These are phyloP conservation scores for Withania somnifera DNA, from an alignment of 305 asterid species.

Conservation along the genomic window DNA sequence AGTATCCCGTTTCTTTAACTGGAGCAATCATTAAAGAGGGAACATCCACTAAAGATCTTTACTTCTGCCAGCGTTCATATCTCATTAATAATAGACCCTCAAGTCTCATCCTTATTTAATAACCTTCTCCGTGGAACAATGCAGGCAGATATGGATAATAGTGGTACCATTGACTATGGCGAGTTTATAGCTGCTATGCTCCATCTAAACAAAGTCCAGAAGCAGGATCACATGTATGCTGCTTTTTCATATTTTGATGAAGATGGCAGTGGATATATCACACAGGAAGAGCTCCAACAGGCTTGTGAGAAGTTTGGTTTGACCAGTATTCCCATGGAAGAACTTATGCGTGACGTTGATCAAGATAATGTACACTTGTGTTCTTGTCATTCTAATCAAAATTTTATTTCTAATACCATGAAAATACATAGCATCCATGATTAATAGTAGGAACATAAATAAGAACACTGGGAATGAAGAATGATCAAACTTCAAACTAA, in stretches of 20 bases:
- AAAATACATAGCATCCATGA: neutral
- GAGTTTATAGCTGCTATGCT: conserved; percentile 89
- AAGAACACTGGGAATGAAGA: neutral
- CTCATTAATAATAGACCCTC: neutral
- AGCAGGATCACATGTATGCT: conserved; percentile 65
- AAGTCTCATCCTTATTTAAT: neutral
- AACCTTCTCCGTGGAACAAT: neutral
- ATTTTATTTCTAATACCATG: neutral
- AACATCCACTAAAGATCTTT: neutral
- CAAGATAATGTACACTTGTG: conserved; percentile 59
- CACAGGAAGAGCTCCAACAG: conserved; percentile 73
- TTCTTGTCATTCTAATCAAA: neutral
- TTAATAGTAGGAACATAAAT: neutral
- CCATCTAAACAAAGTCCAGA: conserved; percentile 67
- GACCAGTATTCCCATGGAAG: conserved; percentile 49
- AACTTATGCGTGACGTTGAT: conserved; percentile 69
- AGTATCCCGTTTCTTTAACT: neutral
- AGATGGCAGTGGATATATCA: conserved; percentile 84
- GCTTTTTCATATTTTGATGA: conserved; percentile 79
- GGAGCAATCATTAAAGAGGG: neutral
- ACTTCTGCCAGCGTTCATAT: neutral
- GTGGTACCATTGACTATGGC: conserved; percentile 79
- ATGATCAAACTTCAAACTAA: neutral
- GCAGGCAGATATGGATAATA: conserved; percentile 87
- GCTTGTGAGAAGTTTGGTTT: conserved; percentile 72